Evolutionary conservation across 257 asterid species (phyloP).

Genomic region (Craterostigma plantagineum): DNA sequence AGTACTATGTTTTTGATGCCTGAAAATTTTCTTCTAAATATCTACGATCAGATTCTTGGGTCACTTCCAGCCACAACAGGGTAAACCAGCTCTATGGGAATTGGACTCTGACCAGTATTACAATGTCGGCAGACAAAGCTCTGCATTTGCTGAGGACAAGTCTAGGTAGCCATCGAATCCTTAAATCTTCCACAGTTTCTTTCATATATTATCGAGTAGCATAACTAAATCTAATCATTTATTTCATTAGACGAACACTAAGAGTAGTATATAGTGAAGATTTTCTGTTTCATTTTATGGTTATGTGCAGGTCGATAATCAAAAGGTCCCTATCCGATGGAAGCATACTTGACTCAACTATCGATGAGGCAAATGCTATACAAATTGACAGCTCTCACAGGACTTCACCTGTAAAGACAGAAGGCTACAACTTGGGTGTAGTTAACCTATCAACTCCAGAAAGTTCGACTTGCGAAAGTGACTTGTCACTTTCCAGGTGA

Average conservation of each 20-base stretch:
- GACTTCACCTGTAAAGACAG: slow-evolving; percentile 17
- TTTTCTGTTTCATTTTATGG: slow-evolving; percentile 9
- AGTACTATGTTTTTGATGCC: neutral
- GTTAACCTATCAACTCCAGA: slow-evolving; percentile 51
- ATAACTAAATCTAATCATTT: too few species aligned
- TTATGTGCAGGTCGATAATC: slow-evolving; percentile 39
- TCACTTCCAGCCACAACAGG: slow-evolving; percentile 77
- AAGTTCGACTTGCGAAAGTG: slow-evolving; percentile 37
- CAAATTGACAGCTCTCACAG: slow-evolving; percentile 23
- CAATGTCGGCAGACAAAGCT: slow-evolving; percentile 36
- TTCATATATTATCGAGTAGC: neutral
- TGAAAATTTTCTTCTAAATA: slow-evolving; percentile 5
- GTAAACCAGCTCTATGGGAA: slow-evolving; percentile 86
- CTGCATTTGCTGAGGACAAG: slow-evolving; percentile 30
- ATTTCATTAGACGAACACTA: too few species aligned
- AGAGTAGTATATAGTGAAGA: too few species aligned
- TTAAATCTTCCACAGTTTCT: neutral
- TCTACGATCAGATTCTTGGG: slow-evolving; percentile 67
- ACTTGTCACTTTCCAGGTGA: slow-evolving; percentile 41
- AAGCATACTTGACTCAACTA: slow-evolving; percentile 39
- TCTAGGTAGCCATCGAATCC: slow-evolving; percentile 28
- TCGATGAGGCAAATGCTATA: slow-evolving; percentile 26
- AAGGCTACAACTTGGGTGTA: slow-evolving; percentile 17
- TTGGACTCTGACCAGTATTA: slow-evolving; percentile 74
- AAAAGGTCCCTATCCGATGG: slow-evolving; percentile 87